A percentile compares a stretch with the other conserved stretches of the same genome.
Conservation (phyloP, 148 eudicot genomes). For the Amaranthus cruentus region DNA sequence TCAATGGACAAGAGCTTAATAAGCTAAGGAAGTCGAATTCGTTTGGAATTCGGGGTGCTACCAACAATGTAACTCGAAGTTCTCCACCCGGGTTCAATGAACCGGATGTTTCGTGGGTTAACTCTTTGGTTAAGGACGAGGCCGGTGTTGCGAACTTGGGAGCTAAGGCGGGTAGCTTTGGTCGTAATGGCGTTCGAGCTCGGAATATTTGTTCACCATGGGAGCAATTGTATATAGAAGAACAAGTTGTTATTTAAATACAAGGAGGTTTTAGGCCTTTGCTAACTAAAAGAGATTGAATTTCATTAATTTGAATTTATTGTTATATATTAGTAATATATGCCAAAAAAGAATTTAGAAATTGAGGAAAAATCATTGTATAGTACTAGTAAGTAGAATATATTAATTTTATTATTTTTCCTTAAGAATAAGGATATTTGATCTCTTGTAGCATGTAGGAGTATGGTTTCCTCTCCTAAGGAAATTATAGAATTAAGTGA, state of each 20-base stretch:
- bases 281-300: conserved; percentile 5
- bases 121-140: conserved; percentile 73
- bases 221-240: conserved; percentile 83
- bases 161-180: conserved; percentile 27
- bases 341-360: neutral
- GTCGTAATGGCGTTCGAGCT: conserved; percentile 9
- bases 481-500: no score
- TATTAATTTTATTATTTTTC: conserved; percentile 2
- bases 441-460: neutral
- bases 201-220: conserved; percentile 45
- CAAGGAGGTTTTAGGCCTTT: neutral
- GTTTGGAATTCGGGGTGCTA: conserved; percentile 42
- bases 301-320: conserved; percentile 15
- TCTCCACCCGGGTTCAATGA: conserved; percentile 37
- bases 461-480: no score
- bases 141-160: conserved; percentile 31
- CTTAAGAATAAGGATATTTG: neutral
- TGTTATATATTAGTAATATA: neutral
- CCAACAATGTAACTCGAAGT: neutral
- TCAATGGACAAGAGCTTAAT: conserved; percentile 51
- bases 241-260: conserved; percentile 44
- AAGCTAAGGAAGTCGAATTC: conserved; percentile 85
- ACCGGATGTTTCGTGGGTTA: conserved; percentile 95
- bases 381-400: neutral
- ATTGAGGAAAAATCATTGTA: neutral